Percentiles rank a stretch among this genome's conserved stretches.
Evolutionary conservation across 2,329 filamentous ascomycete genomes (phyloP).

Genomic region (Nothopassalora personata): DNA sequence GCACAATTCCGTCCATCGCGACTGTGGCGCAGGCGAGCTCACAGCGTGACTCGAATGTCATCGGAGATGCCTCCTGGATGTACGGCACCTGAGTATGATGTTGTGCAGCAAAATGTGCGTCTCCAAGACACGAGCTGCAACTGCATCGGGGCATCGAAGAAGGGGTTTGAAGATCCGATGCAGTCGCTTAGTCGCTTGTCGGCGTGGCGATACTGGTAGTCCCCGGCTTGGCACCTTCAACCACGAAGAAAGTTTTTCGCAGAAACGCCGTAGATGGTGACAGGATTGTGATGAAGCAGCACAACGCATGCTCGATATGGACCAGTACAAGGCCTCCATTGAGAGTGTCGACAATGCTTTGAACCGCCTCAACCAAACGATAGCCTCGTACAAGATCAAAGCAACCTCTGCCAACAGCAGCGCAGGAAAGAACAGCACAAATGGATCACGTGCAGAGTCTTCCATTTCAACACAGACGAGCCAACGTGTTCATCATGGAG

Average conservation of each 20-base stretch:
- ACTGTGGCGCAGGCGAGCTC: not conserved
- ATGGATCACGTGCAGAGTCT: not conserved
- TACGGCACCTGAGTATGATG: not conserved
- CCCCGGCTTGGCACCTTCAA: not conserved
- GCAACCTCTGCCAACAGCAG: not conserved
- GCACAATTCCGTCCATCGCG: not conserved
- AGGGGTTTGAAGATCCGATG: not conserved
- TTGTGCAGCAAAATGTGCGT: not conserved
- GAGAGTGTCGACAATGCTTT: slow-evolving; percentile 29
- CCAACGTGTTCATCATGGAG: not conserved
- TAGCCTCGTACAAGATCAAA: slow-evolving; percentile 26
- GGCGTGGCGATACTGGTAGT: not conserved
- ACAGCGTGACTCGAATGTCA: not conserved
- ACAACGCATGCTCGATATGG: slow-evolving; percentile 18
- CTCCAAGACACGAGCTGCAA: not conserved
- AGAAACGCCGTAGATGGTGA: not conserved
- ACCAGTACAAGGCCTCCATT: slow-evolving; percentile 27
- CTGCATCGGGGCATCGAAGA: not conserved
- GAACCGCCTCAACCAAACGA: slow-evolving; percentile 28
- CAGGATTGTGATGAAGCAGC: not conserved
- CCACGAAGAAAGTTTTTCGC: not conserved
- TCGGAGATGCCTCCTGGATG: not conserved
- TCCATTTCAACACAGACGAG: not conserved
- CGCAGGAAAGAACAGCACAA: not conserved
- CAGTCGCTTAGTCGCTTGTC: not conserved